Conservation (phyloP, 208 protist genomes). For the Trypanosomatidae sp. region DNA sequence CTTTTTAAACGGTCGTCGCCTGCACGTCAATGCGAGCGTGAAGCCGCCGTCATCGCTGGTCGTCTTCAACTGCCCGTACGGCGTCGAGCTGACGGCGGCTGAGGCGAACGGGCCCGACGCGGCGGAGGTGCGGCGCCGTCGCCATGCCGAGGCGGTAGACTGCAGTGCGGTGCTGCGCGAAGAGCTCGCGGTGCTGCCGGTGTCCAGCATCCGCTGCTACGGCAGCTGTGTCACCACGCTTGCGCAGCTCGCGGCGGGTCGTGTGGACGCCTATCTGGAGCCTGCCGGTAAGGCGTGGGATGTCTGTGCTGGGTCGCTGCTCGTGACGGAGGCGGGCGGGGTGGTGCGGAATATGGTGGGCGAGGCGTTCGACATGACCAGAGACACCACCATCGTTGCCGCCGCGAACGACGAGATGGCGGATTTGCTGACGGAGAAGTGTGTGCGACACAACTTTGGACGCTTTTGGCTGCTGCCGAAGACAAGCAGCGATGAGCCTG, state of each 20-base stretch:
- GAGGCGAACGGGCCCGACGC: slow-evolving; percentile 7
- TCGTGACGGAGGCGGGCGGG: slow-evolving; percentile 72
- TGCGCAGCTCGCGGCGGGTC: slow-evolving; percentile 56
- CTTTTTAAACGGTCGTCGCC: slow-evolving; percentile 55
- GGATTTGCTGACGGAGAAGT: slow-evolving; percentile 27
- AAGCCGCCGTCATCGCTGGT: slow-evolving; percentile 31
- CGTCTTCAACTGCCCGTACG: slow-evolving; percentile 47
- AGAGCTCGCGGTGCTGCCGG: slow-evolving; percentile 26
- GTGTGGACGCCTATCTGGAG: slow-evolving; percentile 66
- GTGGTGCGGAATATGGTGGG: slow-evolving; percentile 57
- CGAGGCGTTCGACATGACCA: slow-evolving; percentile 41
- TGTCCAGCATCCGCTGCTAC: slow-evolving; percentile 45
- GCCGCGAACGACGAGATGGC: slow-evolving; percentile 39
- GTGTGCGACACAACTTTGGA: slow-evolving; percentile 32
- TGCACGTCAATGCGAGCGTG: slow-evolving; percentile 29
- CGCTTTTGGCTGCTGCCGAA: slow-evolving; percentile 48
- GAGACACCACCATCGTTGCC: slow-evolving; percentile 51
- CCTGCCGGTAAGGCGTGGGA: slow-evolving; percentile 58
- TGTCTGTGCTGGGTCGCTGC: slow-evolving; percentile 53
- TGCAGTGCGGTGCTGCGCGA: slow-evolving; percentile 28
- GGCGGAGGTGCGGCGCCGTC: slow-evolving; percentile 8
- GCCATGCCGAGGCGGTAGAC: slow-evolving; percentile 37
- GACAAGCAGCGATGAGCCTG: too few species aligned
- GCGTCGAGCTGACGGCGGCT: slow-evolving; percentile 21
- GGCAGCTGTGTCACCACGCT: slow-evolving; percentile 46